A percentile compares a stretch with the other conserved stretches of the same genome.
Conservation (phyloP, 192 early-diverging fungal species). For the Lobosporangium transversale region DNA sequence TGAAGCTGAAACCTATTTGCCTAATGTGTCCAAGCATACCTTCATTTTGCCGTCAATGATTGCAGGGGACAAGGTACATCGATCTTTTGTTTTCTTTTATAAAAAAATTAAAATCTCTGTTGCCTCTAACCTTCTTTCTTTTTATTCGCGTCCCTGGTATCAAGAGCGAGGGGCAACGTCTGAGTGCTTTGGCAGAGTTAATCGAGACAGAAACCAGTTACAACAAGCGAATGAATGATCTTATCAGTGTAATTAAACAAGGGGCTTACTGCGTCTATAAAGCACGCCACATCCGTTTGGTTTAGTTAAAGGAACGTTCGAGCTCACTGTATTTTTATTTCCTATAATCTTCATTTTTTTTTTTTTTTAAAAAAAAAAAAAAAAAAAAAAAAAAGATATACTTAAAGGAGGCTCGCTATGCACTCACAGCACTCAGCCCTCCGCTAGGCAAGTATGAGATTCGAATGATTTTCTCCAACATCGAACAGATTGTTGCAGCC, state of each 20-base stretch:
- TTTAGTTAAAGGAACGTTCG: too few relatives aligned
- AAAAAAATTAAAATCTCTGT: too few relatives aligned
- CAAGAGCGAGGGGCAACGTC: conserved; percentile 18
- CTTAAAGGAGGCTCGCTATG: conserved; percentile 4
- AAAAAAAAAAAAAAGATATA: conserved; percentile 25
- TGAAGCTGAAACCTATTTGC: conserved; percentile 9
- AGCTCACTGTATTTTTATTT: too few relatives aligned
- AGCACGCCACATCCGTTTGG: too few relatives aligned
- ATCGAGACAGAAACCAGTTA: conserved; percentile 27
- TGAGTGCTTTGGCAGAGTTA: conserved; percentile 12
- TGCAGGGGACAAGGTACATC: conserved; percentile 18
- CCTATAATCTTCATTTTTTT: background rate
- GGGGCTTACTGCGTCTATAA: too few relatives aligned
- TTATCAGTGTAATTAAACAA: conserved; percentile 27
- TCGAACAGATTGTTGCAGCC: conserved; percentile 20
- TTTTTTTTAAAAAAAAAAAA: background rate
- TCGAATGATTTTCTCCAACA: conserved; percentile 34
- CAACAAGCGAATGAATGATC: conserved; percentile 20
- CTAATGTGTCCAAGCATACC: background rate
- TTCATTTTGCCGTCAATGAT: conserved; percentile 14
- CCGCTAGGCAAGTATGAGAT: conserved; percentile 32
- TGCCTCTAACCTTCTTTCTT: too few relatives aligned
- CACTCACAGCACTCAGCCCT: conserved; percentile 1
- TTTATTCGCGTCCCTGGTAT: too few relatives aligned
- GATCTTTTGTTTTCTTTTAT: background rate